Evolutionary conservation across 306 rosid species (phyloP), one percentile per base, ranked within the genome.

Genomic region (Gastrolobium bilobum): DNA sequence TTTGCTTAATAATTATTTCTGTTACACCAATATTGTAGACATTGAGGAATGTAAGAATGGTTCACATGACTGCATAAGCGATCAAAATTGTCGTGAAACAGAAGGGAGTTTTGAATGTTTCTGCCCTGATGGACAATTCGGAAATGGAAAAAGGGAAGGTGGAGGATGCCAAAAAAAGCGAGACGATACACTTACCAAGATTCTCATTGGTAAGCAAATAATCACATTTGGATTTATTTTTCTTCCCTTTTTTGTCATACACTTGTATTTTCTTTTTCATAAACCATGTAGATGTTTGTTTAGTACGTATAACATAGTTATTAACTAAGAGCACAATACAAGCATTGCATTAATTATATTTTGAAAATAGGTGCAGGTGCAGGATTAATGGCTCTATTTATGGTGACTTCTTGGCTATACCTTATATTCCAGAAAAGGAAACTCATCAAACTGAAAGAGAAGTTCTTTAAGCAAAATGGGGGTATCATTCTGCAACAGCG

Each of bases 401-500:
- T 51, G 7, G 61, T 52, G 1, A 14, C 0, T 52, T 61, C 73
- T 1, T 73, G 34, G 57, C 2, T 74, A 14, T 80, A 37, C 68
- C 60, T 83, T 9, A 78, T 73, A 0, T 66, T 73, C 40, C 76
- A 54, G 6, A 83, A 42, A 56, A 79, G 91, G 56, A 85, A 71
- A 40, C 53, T 84, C 39, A 26, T 84, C 2, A 81, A 64, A 15
- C 39, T 57, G 1, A 87, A 81, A 10, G 82, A 78, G 50, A 78
- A 52, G 0, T 87, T 87, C 63, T 87, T 81, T 26, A 4, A 9
- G 2, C 57, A 65, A 33, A 86, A 88, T 56, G 88, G 89, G 0
- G 88, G 92, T 6, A 3, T 73, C 1, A 1, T 79, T 62, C 48
- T 88, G 20, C 79, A 76, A 10, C 84, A 65, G 0, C 62, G 40